These are phyloP conservation scores for Usnea hakonensis DNA, from an alignment of 495 filamentous ascomycete species.

Conservation along the genomic window DNA sequence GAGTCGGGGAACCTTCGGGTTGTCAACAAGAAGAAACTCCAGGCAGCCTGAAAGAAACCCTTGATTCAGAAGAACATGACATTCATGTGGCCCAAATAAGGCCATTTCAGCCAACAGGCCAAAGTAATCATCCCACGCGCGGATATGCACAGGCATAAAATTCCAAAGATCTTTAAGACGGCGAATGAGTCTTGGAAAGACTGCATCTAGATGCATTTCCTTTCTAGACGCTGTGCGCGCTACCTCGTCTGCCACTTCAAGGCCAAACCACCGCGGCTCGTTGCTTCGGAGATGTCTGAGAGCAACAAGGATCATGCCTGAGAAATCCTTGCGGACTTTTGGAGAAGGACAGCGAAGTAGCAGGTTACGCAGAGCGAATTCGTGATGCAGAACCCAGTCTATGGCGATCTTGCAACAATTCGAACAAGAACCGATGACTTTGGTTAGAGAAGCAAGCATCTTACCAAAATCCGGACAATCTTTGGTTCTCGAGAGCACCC, in stretches of 20 bases:
- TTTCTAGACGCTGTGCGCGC: constrained; percentile 19
- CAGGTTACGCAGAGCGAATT: constrained; percentile 54
- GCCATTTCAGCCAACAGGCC: constrained; percentile 55
- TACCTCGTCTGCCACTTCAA: constrained; percentile 28
- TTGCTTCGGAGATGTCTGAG: constrained; percentile 43
- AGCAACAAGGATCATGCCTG: constrained; percentile 46
- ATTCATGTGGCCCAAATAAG: constrained; percentile 47
- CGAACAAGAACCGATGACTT: constrained; percentile 46
- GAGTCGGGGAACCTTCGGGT: constrained; percentile 42
- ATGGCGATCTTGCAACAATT: constrained; percentile 51
- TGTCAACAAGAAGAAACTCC: constrained; percentile 56
- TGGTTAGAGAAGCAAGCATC: constrained; percentile 46
- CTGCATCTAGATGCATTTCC: constrained; percentile 13
- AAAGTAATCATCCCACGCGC: constrained; percentile 78
- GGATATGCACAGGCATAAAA: constrained; percentile 45
- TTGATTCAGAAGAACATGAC: constrained; percentile 45
- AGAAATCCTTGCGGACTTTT: constrained; percentile 52
- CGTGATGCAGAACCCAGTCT: constrained; percentile 53
- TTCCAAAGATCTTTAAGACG: constrained; percentile 47
- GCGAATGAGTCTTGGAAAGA: constrained; percentile 50
- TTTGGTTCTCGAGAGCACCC: constrained; percentile 67
- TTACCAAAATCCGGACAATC: constrained; percentile 55
- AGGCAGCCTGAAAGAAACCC: constrained; percentile 51
- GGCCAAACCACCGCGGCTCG: constrained; percentile 36
- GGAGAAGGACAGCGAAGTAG: constrained; percentile 56